Percentiles rank a stretch among this genome's conserved stretches.
Evolutionary conservation across 192 early-diverging fungal genomes (phyloP).

Genomic region (Glomus cerebriforme): DNA sequence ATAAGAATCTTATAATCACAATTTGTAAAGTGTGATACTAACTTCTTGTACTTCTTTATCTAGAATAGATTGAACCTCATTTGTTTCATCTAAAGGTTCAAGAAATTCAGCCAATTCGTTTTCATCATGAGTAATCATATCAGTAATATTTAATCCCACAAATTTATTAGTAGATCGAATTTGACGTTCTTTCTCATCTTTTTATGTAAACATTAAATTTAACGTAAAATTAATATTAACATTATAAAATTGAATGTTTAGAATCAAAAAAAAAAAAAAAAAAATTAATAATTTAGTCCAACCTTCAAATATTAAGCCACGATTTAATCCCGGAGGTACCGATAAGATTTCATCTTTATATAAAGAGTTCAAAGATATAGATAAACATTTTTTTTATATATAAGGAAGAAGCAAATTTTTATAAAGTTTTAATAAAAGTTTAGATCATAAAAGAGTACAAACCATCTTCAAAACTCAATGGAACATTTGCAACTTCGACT

Average conservation of each 20-base stretch:
- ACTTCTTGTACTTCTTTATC: background rate
- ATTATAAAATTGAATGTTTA: background rate
- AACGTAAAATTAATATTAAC: too few species aligned
- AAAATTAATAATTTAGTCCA: background rate
- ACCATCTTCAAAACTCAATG: slow-evolving; percentile 43
- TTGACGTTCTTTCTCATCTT: slow-evolving; percentile 13
- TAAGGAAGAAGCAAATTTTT: background rate
- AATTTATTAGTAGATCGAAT: background rate
- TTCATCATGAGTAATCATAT: slow-evolving; percentile 42
- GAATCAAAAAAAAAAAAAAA: slow-evolving; percentile 21
- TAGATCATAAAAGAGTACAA: background rate
- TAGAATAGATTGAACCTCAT: background rate
- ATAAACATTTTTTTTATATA: background rate
- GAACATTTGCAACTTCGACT: slow-evolving; percentile 34
- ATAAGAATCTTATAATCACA: background rate
- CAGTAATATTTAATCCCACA: slow-evolving; percentile 41
- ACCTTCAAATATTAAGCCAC: slow-evolving; percentile 61
- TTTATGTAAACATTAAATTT: background rate
- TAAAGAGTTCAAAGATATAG: slow-evolving; percentile 25
- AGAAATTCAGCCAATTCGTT: slow-evolving; percentile 34
- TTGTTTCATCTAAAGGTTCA: slow-evolving; percentile 21
- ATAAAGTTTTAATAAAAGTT: too few species aligned
- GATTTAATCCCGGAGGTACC: slow-evolving; percentile 70
- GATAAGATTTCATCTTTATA: slow-evolving; percentile 51
- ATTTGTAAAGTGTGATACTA: background rate